Conservation (phyloP, 1,284 basidiomycete species). For the Ustilago curta region DNA sequence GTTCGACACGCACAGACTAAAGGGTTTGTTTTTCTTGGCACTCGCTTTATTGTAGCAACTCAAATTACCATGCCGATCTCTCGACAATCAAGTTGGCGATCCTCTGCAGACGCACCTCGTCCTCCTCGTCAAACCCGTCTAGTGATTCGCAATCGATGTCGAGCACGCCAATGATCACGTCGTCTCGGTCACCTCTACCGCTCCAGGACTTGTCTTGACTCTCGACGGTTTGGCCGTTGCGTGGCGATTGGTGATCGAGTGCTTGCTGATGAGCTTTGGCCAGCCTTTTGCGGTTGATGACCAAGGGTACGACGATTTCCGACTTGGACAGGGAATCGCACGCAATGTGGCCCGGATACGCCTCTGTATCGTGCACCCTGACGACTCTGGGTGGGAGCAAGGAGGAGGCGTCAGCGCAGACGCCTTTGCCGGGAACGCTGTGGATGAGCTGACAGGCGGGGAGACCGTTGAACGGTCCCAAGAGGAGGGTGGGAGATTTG, state of each 20-base stretch:
- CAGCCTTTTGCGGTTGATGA: slow-evolving; percentile 52
- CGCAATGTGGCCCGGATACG: slow-evolving; percentile 70
- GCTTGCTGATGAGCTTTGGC: slow-evolving; percentile 28
- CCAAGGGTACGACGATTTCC: slow-evolving; percentile 70
- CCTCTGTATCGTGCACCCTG: slow-evolving; percentile 67
- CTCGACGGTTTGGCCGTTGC: not conserved
- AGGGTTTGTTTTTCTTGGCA: not conserved
- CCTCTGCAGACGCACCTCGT: slow-evolving; percentile 61
- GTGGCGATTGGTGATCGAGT: slow-evolving; percentile 25
- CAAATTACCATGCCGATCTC: slow-evolving; percentile 49
- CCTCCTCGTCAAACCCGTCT: slow-evolving; percentile 68
- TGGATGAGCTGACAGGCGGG: slow-evolving; percentile 70
- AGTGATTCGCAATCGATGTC: slow-evolving; percentile 70
- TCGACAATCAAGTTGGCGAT: slow-evolving; percentile 61
- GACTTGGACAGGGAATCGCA: slow-evolving; percentile 69
- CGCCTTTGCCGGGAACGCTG: slow-evolving; percentile 66
- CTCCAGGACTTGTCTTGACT: slow-evolving; percentile 46
- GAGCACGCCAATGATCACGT: slow-evolving; percentile 69
- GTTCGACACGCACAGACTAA: slow-evolving; percentile 19
- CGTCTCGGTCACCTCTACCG: slow-evolving; percentile 56
- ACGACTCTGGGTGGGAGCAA: slow-evolving; percentile 64
- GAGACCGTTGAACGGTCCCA: slow-evolving; percentile 70
- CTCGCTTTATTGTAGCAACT: no score
- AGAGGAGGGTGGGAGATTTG: slow-evolving; percentile 58
- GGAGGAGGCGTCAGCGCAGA: slow-evolving; percentile 69